phyloP scores from a whole-genome alignment of 2,329 filamentous ascomycete species.

The Capronia coronata region DNA sequence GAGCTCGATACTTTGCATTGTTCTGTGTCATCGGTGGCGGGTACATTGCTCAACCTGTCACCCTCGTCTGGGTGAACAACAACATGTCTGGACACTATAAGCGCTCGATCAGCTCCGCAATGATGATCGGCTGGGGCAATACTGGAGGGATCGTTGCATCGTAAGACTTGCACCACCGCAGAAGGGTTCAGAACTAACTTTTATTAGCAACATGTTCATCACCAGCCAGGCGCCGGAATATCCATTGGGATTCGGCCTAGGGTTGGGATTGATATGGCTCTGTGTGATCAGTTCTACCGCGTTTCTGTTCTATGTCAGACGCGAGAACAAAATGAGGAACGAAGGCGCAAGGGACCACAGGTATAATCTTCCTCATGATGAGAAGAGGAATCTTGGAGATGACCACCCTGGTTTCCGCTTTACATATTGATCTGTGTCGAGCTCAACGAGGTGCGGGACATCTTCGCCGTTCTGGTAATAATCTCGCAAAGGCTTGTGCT shows the following conservation, averaged over 20 bases:
- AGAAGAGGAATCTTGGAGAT: constrained; percentile 33
- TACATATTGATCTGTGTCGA: constrained; percentile 26
- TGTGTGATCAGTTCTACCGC: constrained; percentile 31
- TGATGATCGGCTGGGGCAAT: constrained; percentile 32
- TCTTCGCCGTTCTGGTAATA: too few relatives aligned
- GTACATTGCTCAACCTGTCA: constrained; percentile 33
- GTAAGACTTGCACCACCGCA: constrained; percentile 5
- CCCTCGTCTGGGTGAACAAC: constrained; percentile 30
- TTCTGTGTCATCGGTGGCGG: constrained; percentile 29
- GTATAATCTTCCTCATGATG: constrained; percentile 26
- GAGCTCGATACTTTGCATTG: constrained; percentile 31
- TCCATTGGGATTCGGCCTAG: constrained; percentile 35
- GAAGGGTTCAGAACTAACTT: background rate
- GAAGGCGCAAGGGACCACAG: constrained; percentile 29
- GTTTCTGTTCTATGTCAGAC: constrained; percentile 32
- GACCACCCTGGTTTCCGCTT: constrained; percentile 34
- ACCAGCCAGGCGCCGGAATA: constrained; percentile 34
- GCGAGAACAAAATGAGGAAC: constrained; percentile 33
- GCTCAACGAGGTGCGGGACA: too few relatives aligned
- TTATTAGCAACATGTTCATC: constrained; percentile 35
- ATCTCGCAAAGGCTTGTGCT: too few relatives aligned
- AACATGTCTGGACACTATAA: constrained; percentile 32
- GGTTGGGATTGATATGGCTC: constrained; percentile 35
- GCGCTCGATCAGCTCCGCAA: constrained; percentile 30
- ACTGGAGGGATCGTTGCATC: constrained; percentile 34